phyloP scores from a whole-genome alignment of 192 early-diverging fungal species.

The Thamnidium elegans region DNA sequence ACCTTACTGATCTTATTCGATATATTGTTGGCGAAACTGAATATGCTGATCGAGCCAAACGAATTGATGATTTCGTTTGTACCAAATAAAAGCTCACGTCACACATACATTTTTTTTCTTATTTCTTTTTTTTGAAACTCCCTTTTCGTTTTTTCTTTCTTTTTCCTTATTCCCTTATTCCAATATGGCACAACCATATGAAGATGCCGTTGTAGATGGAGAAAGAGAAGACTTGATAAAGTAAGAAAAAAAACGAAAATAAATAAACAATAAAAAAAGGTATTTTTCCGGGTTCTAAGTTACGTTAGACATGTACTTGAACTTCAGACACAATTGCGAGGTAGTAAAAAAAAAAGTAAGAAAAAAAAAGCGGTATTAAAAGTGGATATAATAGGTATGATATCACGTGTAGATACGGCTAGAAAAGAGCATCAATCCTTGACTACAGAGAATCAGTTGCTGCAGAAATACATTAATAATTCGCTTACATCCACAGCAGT shows the following conservation, averaged over 20 bases:
- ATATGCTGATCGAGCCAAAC: slow-evolving; percentile 18
- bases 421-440: slow-evolving; percentile 36
- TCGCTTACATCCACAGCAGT: slow-evolving; percentile 43
- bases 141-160: not conserved
- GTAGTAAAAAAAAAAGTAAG: slow-evolving; percentile 3
- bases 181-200: not conserved
- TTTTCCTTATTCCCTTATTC: not conserved
- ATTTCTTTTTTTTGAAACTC: not conserved
- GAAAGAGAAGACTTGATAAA: slow-evolving; percentile 26
- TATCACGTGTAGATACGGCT: slow-evolving; percentile 35
- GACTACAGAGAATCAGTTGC: slow-evolving; percentile 37
- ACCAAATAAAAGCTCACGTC: not conserved
- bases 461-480: slow-evolving; percentile 43
- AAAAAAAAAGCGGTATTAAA: not conserved
- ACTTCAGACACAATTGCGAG: slow-evolving; percentile 31
- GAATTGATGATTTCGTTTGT: slow-evolving; percentile 21
- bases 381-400: slow-evolving; percentile 19
- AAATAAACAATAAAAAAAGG: not conserved
- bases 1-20: slow-evolving; percentile 29
- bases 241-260: slow-evolving; percentile 17
- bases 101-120: too few species aligned
- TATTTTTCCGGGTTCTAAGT: not conserved
- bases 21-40: slow-evolving; percentile 35
- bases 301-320: slow-evolving; percentile 31
- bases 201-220: slow-evolving; percentile 2